Evolutionary conservation across 306 rosid genomes (phyloP), one percentile per base, ranked within the genome.

Genomic region (Purshia tridentata): DNA sequence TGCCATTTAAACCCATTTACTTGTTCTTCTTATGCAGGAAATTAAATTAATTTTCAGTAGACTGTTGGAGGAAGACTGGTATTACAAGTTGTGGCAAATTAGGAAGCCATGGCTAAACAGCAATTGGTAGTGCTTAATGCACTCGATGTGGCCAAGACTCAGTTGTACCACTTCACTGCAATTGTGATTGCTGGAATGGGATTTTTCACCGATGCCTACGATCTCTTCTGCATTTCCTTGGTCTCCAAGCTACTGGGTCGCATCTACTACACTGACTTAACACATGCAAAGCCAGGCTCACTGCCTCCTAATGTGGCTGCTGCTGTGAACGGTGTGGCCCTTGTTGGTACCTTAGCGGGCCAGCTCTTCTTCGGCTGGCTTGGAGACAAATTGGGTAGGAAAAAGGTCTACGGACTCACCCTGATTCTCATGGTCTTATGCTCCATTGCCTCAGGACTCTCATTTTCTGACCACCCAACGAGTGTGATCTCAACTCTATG

Each of bases 321-420:
- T 4, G 86, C 96, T 0, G 98, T 91, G 6, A 88, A 82, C 4
- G 98, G 93, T 19, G 98, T 93, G 6, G 97, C 98, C 1, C 85
- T 93, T 0, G 73, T 80, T 6, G 98, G 98, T 2, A 93, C 98
- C 13, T 66, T 93, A 14, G 70, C 87, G 0, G 97, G 98, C 20
- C 98, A 93, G 56, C 90, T 93, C 58, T 93, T 93, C 77, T 93
- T 93, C n/a, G 98, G 98, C 5, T 93, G 98, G 98, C 93, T 93
- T 0, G 96, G 98, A 4, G 98, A 93, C 85, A 93, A 91, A 67
- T 0, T 91, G 73, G 98, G 98, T 3, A 81, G 98, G 14, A 93
- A 93, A 42, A 84, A 13, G 59, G 96, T 93, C 15, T 93, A 93
- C 49, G 97, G 98, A 0, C 0, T 93, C 14, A 93, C 97, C 2